A percentile compares a stretch with the other conserved stretches of the same genome.
Conservation (phyloP, 805 yeast species). For the Kodamaea lidongshanica region DNA sequence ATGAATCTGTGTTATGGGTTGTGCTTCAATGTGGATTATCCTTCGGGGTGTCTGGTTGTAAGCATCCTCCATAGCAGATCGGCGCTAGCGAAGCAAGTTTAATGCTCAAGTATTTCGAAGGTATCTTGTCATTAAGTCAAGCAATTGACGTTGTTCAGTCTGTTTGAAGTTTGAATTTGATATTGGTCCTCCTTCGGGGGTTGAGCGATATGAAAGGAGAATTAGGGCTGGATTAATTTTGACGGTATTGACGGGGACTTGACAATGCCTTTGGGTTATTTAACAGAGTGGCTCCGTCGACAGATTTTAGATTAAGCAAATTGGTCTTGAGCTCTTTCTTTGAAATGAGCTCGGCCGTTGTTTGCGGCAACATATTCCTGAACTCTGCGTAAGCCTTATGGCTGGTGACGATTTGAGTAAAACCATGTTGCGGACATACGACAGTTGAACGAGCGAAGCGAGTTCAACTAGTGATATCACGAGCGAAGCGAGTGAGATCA, state of each 20-base stretch:
- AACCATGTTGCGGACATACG: slow-evolving; percentile 99
- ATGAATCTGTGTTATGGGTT: slow-evolving; percentile 51
- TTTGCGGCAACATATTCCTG: slow-evolving; percentile 97
- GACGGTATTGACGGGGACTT: slow-evolving; percentile 8
- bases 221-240: slow-evolving; percentile 17
- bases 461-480: no score
- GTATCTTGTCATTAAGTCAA: slow-evolving; percentile 12
- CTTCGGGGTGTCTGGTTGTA: slow-evolving; percentile 32
- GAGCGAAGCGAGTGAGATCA: no score
- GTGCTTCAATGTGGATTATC: slow-evolving; percentile 37
- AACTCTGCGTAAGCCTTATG: slow-evolving; percentile 93
- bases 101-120: slow-evolving; percentile 12
- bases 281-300: slow-evolving; percentile 96
- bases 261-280: slow-evolving; percentile 34
- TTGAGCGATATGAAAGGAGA: slow-evolving; percentile 40
- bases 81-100: slow-evolving; percentile 69
- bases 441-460: no score
- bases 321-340: slow-evolving; percentile 54
- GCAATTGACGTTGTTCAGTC: slow-evolving; percentile 14
- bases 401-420: slow-evolving; percentile 97
- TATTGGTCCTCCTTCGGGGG: slow-evolving; percentile 43
- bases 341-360: slow-evolving; percentile 58
- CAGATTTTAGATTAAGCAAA: slow-evolving; percentile 78
- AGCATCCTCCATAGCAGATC: slow-evolving; percentile 46
- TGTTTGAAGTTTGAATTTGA: slow-evolving; percentile 17